Percentiles rank a stretch among this genome's conserved stretches.
These are phyloP conservation scores for Aspergillus haitiensis DNA, from an alignment of 495 filamentous ascomycete species.

Conservation along the genomic window DNA sequence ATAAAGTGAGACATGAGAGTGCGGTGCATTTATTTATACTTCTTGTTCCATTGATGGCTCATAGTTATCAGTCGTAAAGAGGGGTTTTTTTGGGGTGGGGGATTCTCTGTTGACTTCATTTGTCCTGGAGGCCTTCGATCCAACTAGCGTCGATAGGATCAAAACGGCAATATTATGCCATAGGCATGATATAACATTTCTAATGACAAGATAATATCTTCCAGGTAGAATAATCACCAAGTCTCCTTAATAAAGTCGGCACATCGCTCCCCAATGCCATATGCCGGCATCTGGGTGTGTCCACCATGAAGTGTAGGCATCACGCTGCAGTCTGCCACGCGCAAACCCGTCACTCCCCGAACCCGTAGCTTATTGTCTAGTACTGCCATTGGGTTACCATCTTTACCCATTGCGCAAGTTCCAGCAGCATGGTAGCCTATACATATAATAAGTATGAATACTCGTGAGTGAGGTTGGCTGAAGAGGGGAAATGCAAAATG, in stretches of 20 bases:
- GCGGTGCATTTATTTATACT: too few relatives aligned
- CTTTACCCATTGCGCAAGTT: constrained; percentile 55
- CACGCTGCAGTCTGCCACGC: constrained; percentile 58
- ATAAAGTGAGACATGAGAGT: too few relatives aligned
- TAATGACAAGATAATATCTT: too few relatives aligned
- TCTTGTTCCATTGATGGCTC: too few relatives aligned
- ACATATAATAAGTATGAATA: constrained; percentile 18
- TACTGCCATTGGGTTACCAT: constrained; percentile 49
- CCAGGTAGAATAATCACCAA: constrained; percentile 21
- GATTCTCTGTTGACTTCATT: too few relatives aligned
- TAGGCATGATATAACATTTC: too few relatives aligned
- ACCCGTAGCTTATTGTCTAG: constrained; percentile 56
- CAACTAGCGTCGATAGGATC: too few relatives aligned
- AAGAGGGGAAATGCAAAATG: background rate
- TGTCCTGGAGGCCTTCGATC: too few relatives aligned
- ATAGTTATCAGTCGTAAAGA: too few relatives aligned
- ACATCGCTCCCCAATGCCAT: constrained; percentile 60
- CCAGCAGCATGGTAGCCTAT: constrained; percentile 52
- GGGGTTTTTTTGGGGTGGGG: too few relatives aligned
- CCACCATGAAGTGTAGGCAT: constrained; percentile 57
- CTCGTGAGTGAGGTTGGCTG: background rate
- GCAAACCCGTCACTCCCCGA: constrained; percentile 49
- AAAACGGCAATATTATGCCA: background rate
- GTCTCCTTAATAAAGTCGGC: constrained; percentile 56
- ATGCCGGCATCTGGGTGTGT: constrained; percentile 60